Evolutionary conservation across 176 grass and related monocot genomes (phyloP), one percentile per base, ranked within the genome.

Genomic region (Chrysopogon serrulatus): DNA sequence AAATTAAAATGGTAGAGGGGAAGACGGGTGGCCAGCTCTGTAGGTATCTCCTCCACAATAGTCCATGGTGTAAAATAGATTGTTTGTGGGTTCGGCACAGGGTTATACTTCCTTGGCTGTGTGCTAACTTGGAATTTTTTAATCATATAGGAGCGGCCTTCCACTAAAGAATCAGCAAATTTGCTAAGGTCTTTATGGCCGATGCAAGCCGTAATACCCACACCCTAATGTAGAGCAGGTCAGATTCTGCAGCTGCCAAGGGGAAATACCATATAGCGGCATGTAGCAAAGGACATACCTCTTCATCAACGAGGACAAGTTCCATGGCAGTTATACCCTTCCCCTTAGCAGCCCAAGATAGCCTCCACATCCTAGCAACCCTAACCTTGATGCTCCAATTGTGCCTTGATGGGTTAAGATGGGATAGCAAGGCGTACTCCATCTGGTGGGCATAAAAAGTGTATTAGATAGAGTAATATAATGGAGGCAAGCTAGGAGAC

Each of bases 1-100:
- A 75, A 75, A n/a, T 54, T 54, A n/a, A 75, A 75, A 31, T 75
- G 15, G n/a, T n/a, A n/a, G 18, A 34, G 72, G 12, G 72, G 72
- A 51, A 75, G 31, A 10, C 21, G 33, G 0, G 28, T 4, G 10
- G 5, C 49, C 5, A 34, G 14, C 4, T 74, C 45, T 18, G 45
- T 0, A 74, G 71, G 30, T 5, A 74, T 31, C 11, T 74, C 71
- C 18, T 74, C 71, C 10, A 74, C 10, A 19, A n/a, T 0, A 23
- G 47, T 75, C 72, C 72, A 75, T 1, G 68, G 27, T 9, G 68
- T 71, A 9, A 72, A 72, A 47, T 30, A 72, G 6, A 72, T 72
- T 10, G 41, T 72, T 0, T 72, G 6, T 18, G 14, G 54, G 14
- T 28, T 45, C 11, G n/a, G 7, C 0, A 72, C 14, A 45, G 41